These are phyloP conservation scores for Hippophae gyantsensis DNA, from an alignment of 306 rosid species.

Conservation along the genomic window DNA sequence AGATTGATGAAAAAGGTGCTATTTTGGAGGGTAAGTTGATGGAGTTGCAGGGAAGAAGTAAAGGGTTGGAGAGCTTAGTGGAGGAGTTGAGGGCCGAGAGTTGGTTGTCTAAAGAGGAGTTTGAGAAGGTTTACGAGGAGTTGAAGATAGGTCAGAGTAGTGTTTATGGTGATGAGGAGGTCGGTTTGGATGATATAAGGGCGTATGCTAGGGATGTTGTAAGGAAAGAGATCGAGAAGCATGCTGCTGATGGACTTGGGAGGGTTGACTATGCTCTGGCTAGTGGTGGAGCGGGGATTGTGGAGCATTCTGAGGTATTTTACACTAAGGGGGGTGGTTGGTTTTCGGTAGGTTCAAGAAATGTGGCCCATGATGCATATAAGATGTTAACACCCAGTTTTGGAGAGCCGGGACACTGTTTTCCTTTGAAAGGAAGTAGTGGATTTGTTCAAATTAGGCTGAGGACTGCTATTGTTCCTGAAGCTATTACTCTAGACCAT, in stretches of 20 bases:
- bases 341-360: constrained; percentile 28
- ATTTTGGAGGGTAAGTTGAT: constrained; percentile 36
- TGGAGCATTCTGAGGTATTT: constrained; percentile 64
- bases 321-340: constrained; percentile 30
- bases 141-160: constrained; percentile 34
- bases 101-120: constrained; percentile 68
- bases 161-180: constrained; percentile 25
- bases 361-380: constrained; percentile 45
- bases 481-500: constrained; percentile 92
- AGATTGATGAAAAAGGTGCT: constrained; percentile 44
- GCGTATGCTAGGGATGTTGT: constrained; percentile 58
- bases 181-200: constrained; percentile 61
- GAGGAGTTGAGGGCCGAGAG: constrained; percentile 42
- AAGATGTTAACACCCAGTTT: constrained; percentile 89
- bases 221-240: constrained; percentile 73
- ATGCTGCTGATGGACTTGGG: constrained; percentile 90
- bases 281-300: constrained; percentile 53
- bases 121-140: constrained; percentile 47
- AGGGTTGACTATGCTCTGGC: constrained; percentile 71
- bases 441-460: constrained; percentile 84
- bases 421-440: constrained; percentile 63
- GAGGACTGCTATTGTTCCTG: constrained; percentile 67
- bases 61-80: constrained; percentile 49
- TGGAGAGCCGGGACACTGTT: constrained; percentile 95
- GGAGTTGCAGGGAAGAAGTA: constrained; percentile 43